phyloP scores from a whole-genome alignment of 2,329 filamentous ascomycete species.

The Zopfia rhizophila region DNA sequence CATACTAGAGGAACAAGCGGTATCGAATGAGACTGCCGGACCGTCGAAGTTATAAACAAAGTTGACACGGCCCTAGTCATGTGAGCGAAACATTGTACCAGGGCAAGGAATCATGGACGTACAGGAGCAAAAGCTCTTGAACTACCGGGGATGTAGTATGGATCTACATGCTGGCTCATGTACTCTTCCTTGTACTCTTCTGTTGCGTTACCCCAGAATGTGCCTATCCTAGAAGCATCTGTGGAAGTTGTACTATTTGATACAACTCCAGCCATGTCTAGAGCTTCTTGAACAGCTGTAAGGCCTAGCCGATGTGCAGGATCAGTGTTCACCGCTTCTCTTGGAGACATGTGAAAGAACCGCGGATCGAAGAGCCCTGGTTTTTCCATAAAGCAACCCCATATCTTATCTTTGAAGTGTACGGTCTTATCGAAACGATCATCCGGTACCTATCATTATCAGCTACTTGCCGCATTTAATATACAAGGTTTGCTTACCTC shows the following conservation, averaged over 20 bases:
- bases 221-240: constrained; percentile 38
- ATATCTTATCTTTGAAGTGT: constrained; percentile 17
- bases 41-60: constrained; percentile 41
- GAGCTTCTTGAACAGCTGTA: constrained; percentile 30
- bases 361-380: constrained; percentile 27
- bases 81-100: too few species aligned
- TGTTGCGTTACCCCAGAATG: constrained; percentile 42
- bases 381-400: constrained; percentile 17
- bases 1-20: constrained; percentile 35
- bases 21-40: constrained; percentile 50
- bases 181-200: constrained; percentile 44
- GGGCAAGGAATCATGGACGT: too few species aligned
- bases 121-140: constrained; percentile 62
- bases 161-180: constrained; percentile 54
- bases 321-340: constrained; percentile 30
- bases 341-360: constrained; percentile 34
- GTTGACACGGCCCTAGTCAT: constrained; percentile 52
- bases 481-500: too few species aligned
- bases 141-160: constrained; percentile 62
- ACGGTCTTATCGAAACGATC: too few species aligned
- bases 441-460: too few species aligned
- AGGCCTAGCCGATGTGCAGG: constrained; percentile 26
- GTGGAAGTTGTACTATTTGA: constrained; percentile 43
- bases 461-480: too few species aligned
- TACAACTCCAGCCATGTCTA: constrained; percentile 36